Percentiles rank a stretch among this genome's conserved stretches.
Evolutionary conservation across 2,329 filamentous ascomycete genomes (phyloP).

Genomic region (Ilyonectria destructans): DNA sequence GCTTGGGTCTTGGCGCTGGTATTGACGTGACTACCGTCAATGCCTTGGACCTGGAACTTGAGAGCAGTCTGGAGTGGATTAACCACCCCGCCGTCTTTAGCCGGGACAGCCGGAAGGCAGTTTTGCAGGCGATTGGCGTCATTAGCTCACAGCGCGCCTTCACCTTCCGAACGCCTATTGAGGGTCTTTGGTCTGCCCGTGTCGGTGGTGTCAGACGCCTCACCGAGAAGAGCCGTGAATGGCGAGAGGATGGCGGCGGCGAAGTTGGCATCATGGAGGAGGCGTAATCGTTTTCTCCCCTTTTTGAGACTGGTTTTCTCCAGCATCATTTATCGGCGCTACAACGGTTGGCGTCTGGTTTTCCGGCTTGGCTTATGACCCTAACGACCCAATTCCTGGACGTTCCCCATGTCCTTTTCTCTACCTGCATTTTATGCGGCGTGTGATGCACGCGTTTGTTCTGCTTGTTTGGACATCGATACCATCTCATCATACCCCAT

Average conservation of each 20-base stretch:
- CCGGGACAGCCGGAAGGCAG: constrained; percentile 93
- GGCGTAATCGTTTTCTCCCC: constrained; percentile 56
- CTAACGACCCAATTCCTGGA: constrained; percentile 46
- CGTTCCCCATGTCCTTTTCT: constrained; percentile 39
- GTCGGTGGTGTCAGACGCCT: constrained; percentile 86
- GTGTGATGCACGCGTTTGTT: constrained; percentile 30
- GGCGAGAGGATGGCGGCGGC: constrained; percentile 89
- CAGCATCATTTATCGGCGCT: constrained; percentile 36
- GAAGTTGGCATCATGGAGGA: constrained; percentile 77
- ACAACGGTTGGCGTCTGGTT: constrained; percentile 42
- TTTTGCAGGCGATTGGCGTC: constrained; percentile 95
- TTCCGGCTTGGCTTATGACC: constrained; percentile 47
- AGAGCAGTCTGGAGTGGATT: constrained; percentile 96
- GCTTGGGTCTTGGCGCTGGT: constrained; percentile 76
- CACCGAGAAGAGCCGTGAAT: constrained; percentile 89
- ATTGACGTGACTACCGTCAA: constrained; percentile 88
- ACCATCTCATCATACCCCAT: constrained; percentile 33
- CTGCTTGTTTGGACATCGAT: constrained; percentile 44
- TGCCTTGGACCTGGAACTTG: constrained; percentile 92
- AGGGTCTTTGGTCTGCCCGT: constrained; percentile 89
- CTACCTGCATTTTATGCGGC: constrained; percentile 38
- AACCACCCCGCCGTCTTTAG: constrained; percentile 96
- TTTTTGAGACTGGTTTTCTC: constrained; percentile 32
- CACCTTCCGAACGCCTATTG: constrained; percentile 92
- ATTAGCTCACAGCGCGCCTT: constrained; percentile 95